Evolutionary conservation across 257 asterid genomes (phyloP).

Genomic region (Nicotiana noctiflora): DNA sequence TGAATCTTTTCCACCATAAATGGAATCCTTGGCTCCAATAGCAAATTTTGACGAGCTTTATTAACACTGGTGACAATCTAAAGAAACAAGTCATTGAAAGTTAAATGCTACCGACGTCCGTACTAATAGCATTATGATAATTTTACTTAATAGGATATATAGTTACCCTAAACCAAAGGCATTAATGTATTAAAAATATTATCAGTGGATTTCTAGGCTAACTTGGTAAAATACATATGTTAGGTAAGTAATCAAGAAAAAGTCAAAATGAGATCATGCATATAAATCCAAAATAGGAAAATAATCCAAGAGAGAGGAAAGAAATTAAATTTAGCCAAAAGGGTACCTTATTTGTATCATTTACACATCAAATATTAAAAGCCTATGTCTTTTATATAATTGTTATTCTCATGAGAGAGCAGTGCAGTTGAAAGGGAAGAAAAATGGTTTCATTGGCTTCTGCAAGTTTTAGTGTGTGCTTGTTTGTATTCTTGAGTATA

Average conservation of each 20-base stretch:
- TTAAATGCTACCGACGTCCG: neutral
- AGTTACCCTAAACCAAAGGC: neutral
- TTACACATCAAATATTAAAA: neutral
- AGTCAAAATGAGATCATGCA: neutral
- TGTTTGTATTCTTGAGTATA: slow-evolving; percentile 11
- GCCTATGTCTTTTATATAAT: neutral
- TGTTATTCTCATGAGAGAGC: neutral
- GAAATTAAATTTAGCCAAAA: neutral
- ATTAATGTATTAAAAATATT: neutral
- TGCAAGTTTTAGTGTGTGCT: neutral
- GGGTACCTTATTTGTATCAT: neutral
- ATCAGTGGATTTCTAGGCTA: neutral
- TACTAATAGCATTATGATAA: neutral
- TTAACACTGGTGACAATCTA: neutral
- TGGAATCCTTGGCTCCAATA: neutral
- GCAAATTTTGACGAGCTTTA: neutral
- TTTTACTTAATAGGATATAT: neutral
- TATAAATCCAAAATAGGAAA: slow-evolving; percentile 7
- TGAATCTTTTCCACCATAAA: neutral
- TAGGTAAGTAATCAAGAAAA: neutral
- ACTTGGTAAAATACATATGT: neutral
- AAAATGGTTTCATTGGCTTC: slow-evolving; percentile 15
- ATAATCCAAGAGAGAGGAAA: neutral
- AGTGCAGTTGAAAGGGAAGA: neutral
- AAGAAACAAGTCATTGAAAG: neutral